Base-by-base conservation (phyloP, 2,329 filamentous ascomycete species). In the Diatrype stigma region DNA sequence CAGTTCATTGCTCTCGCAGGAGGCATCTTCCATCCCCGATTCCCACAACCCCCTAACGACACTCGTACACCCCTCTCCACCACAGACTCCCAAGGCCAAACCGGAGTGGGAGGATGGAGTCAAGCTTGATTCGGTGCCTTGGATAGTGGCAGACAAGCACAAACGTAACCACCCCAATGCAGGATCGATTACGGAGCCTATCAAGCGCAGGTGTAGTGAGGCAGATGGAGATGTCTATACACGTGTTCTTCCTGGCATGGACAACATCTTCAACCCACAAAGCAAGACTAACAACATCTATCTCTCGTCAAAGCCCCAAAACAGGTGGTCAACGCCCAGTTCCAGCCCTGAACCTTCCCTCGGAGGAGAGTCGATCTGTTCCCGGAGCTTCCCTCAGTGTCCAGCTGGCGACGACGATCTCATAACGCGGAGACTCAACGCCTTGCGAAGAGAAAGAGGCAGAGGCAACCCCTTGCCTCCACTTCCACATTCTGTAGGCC, bases 361-460 rank as follows among this genome's bases (percentile, higher is more conserved):
- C 2, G 52, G 38, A 10, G 52, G 51, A 5, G 53, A 52, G 6
- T 53, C 56, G 21, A 34, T 42, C 14, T 45, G 45, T 34, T 55
- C 52, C 2, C 45, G 30, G 16, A 50, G 46, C 21, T 23, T n/a
- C 14, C 35, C 53, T 12, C 50, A 44, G 22, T 6, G 23, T 6
- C 42, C 4, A 47, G 47, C 19, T 16, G 38, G 3, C 17, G 32
- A 37, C 2, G 44, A 52, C 11, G 63, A 64, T 35, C 54, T 58
- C 2, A 62, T 65, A 40, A 55, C 55, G 5, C 49, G 49, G 17
- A 56, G 52, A n/a, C 60, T 64, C 26, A 65, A 65, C 51, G 17
- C 28, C 4, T 47, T 56, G 19, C 60, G 61, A 23, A 51, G 21
- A 16, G 42, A 51, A 35, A 50, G 52, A 11, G 52, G 58, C 19